Percentiles rank a stretch among this genome's conserved stretches.
These are phyloP conservation scores for Aspergillus awamori DNA, from an alignment of 2,329 filamentous ascomycete species.

Conservation along the genomic window DNA sequence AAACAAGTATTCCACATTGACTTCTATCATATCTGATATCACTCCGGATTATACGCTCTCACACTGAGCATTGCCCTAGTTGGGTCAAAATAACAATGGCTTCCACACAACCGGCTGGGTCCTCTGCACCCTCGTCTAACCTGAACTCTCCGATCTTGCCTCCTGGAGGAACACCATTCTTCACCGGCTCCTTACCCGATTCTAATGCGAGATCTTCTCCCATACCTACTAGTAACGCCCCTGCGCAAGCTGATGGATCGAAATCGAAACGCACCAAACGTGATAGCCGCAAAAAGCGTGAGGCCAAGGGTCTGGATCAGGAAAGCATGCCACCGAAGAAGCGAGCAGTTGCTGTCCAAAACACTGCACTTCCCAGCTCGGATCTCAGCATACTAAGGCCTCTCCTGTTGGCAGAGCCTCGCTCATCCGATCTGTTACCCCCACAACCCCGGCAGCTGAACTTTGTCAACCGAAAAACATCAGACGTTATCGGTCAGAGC, in stretches of 20 bases:
- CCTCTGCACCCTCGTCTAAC: slow-evolving; percentile 40
- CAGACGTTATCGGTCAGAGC: slow-evolving; percentile 36
- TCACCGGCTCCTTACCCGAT: slow-evolving; percentile 33
- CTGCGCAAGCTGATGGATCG: slow-evolving; percentile 32
- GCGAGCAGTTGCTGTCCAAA: slow-evolving; percentile 32
- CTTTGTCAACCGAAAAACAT: slow-evolving; percentile 39
- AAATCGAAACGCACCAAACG: slow-evolving; percentile 47
- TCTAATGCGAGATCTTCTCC: slow-evolving; percentile 39
- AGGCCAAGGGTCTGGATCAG: slow-evolving; percentile 45
- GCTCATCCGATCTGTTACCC: slow-evolving; percentile 40
- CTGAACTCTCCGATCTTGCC: slow-evolving; percentile 40
- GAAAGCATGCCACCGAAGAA: slow-evolving; percentile 43
- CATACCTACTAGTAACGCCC: slow-evolving; percentile 33
- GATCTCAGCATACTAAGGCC: slow-evolving; percentile 46
- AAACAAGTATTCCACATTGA: background rate
- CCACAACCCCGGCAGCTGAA: slow-evolving; percentile 47
- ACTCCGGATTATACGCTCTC: background rate
- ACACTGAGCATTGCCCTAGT: background rate
- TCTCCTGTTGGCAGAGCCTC: slow-evolving; percentile 44
- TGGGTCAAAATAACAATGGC: slow-evolving; percentile 27
- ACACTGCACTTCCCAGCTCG: slow-evolving; percentile 40
- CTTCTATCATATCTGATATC: background rate
- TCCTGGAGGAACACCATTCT: slow-evolving; percentile 32
- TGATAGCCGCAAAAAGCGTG: slow-evolving; percentile 49
- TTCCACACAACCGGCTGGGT: slow-evolving; percentile 36